Conservation (phyloP, 1,284 basidiomycete genomes). For the Vanrija pseudolonga region DNA sequence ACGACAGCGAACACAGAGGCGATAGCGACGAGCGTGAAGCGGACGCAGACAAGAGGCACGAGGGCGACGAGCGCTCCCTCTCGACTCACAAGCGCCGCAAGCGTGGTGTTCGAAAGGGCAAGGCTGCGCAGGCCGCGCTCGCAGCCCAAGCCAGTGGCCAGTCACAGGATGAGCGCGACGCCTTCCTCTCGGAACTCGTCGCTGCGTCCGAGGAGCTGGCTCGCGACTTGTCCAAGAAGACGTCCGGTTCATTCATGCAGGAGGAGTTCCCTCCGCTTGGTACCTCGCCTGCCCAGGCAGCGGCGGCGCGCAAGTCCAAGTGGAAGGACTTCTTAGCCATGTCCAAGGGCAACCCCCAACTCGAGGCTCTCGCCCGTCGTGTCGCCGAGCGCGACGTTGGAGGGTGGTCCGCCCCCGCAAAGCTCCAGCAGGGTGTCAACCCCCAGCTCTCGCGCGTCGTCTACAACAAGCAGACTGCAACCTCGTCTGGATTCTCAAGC, state of each 20-base stretch:
- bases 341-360: constrained; percentile 44
- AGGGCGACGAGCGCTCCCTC: constrained; percentile 31
- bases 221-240: constrained; percentile 60
- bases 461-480: constrained; percentile 7
- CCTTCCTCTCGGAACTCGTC: constrained; percentile 63
- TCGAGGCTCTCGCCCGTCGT: constrained; percentile 42
- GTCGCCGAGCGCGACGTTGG: constrained; percentile 43
- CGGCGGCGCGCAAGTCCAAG: constrained; percentile 42
- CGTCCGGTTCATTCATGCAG: constrained; percentile 6
- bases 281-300: constrained; percentile 35
- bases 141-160: constrained; percentile 25
- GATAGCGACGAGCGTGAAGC: constrained; percentile 3
- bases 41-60: constrained; percentile 3
- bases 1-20: constrained; percentile 12
- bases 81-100: constrained; percentile 47
- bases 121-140: constrained; percentile 47
- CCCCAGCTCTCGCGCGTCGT: background rate
- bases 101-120: constrained; percentile 49
- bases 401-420: constrained; percentile 46
- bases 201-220: constrained; percentile 75
- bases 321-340: constrained; percentile 47
- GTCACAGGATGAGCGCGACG: constrained; percentile 40
- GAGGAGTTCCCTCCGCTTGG: constrained; percentile 48
- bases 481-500: constrained; percentile 24
- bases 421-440: constrained; percentile 36